phyloP scores from a whole-genome alignment of 2,329 filamentous ascomycete genomes.

The Colletotrichum tanaceti region DNA sequence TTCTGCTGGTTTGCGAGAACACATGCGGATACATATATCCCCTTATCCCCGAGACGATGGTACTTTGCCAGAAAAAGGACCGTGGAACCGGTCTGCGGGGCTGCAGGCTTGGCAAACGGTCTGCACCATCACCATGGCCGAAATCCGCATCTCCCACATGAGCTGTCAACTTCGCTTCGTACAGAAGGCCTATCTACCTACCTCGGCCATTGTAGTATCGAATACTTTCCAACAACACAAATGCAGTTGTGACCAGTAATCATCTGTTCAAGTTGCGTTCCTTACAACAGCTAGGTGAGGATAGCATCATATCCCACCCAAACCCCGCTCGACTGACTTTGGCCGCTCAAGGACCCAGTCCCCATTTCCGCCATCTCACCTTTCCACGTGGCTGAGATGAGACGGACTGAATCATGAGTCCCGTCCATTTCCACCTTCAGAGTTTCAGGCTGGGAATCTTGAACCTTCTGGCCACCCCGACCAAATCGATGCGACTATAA shows the following conservation, averaged over 20 bases:
- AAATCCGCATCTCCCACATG: conserved; percentile 1
- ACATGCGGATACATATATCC: too few species aligned
- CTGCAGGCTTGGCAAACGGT: conserved; percentile 22
- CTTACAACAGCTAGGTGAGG: conserved; percentile 1
- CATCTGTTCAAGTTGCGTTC: not conserved
- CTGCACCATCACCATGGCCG: conserved; percentile 25
- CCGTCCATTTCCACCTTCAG: not conserved
- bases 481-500: conserved; percentile 31
- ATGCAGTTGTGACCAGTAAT: not conserved
- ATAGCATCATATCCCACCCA: not conserved
- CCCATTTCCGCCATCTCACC: conserved; percentile 31
- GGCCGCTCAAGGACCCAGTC: not conserved
- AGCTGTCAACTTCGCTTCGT: conserved; percentile 20
- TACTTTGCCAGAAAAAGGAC: not conserved
- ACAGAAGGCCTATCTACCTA: not conserved
- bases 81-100: conserved; percentile 35
- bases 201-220: conserved; percentile 13
- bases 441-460: conserved; percentile 37
- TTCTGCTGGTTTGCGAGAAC: conserved; percentile 11
- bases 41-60: conserved; percentile 14
- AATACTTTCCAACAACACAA: conserved; percentile 9
- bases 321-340: not conserved
- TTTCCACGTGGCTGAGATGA: conserved; percentile 38
- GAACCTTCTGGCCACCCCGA: conserved; percentile 25
- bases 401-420: conserved; percentile 28